A percentile compares a stretch with the other conserved stretches of the same genome.
Evolutionary conservation across 148 eudicot species (phyloP).

Genomic region (Rhododendron williamsianum): DNA sequence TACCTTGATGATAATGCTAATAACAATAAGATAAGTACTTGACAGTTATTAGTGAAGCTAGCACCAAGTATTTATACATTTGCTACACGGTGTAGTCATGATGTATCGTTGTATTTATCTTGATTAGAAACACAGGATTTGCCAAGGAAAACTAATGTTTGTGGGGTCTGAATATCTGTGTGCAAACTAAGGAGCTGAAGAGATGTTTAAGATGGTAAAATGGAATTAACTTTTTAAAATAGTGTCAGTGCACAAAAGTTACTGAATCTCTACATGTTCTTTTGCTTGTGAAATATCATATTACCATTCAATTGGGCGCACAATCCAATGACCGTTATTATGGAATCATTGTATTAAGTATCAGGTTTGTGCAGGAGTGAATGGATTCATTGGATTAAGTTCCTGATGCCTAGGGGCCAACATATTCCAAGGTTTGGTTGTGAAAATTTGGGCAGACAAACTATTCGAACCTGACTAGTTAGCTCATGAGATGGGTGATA

Average conservation of each 20-base stretch:
- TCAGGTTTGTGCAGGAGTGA: background rate
- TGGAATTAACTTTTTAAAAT: background rate
- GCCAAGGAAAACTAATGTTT: background rate
- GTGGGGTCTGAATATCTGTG: background rate
- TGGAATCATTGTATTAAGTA: background rate
- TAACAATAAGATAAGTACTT: background rate
- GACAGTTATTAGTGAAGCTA: background rate
- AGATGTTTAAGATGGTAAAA: background rate
- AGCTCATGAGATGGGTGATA: background rate
- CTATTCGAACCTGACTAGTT: background rate
- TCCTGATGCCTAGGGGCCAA: background rate
- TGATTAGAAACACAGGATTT: background rate
- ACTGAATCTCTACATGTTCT: background rate
- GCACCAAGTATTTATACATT: background rate
- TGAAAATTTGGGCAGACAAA: background rate
- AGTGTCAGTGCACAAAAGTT: background rate
- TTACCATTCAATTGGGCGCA: background rate
- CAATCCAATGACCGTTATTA: background rate
- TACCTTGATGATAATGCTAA: no score
- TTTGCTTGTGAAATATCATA: background rate
- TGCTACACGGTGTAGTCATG: background rate
- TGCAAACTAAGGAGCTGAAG: constrained; percentile 7
- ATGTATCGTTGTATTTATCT: background rate
- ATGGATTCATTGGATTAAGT: background rate
- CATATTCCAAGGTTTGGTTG: background rate